Conservation (phyloP, 2,329 filamentous ascomycete species). For the Colletotrichum caudatum region DNA sequence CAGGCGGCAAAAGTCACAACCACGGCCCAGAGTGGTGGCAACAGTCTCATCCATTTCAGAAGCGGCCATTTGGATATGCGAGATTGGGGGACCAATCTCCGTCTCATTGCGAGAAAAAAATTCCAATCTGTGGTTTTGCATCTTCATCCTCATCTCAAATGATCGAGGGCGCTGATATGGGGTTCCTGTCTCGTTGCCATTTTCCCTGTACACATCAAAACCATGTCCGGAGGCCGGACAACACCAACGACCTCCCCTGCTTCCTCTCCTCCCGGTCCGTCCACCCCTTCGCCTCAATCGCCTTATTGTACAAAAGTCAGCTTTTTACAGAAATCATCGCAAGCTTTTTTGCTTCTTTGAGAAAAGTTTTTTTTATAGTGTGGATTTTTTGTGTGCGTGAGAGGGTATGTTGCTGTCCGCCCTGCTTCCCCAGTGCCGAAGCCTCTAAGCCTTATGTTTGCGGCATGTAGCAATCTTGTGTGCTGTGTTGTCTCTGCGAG, state of each 20-base stretch:
- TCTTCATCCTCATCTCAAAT: slow-evolving; percentile 26
- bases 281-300: slow-evolving; percentile 9
- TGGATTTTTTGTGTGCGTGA: slow-evolving; percentile 12
- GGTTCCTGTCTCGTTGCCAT: slow-evolving; percentile 7
- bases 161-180: slow-evolving; percentile 9
- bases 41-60: slow-evolving; percentile 19
- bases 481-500: slow-evolving; percentile 29
- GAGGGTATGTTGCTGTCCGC: slow-evolving; percentile 14
- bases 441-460: slow-evolving; percentile 25
- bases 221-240: not conserved
- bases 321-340: slow-evolving; percentile 42
- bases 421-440: slow-evolving; percentile 15
- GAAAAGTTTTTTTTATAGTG: slow-evolving; percentile 21
- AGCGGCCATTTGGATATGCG: slow-evolving; percentile 2
- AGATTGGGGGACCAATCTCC: slow-evolving; percentile 11
- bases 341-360: slow-evolving; percentile 20
- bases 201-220: slow-evolving; percentile 22
- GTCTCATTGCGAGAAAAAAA: slow-evolving; percentile 27
- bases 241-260: not conserved
- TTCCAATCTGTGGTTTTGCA: slow-evolving; percentile 36
- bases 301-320: slow-evolving; percentile 41
- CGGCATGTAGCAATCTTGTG: slow-evolving; percentile 33
- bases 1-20: slow-evolving; percentile 2
- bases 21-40: not conserved
- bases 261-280: slow-evolving; percentile 1